These are phyloP conservation scores for Kwoniella pini DNA, from an alignment of 768 basidiomycete genomes.

Conservation along the genomic window DNA sequence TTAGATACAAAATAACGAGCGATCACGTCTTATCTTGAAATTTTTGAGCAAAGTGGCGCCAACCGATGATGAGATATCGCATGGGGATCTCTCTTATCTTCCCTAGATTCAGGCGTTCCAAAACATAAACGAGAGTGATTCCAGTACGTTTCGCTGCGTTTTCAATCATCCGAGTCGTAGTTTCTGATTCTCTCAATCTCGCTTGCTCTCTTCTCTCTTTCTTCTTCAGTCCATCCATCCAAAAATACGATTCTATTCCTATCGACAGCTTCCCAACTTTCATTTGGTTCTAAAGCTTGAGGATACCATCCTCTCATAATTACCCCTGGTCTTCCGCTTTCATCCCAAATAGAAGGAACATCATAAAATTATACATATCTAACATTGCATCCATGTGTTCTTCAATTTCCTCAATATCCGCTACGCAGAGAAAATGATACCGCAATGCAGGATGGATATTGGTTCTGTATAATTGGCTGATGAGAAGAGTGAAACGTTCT, in stretches of 20 bases:
- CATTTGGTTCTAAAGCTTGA: conserved; percentile 11
- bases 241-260: conserved; percentile 10
- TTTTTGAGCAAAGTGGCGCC: no score
- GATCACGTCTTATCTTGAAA: conserved; percentile 9
- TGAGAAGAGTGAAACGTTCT: conserved; percentile 11
- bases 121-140: no score
- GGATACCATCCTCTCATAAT: conserved; percentile 20
- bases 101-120: no score
- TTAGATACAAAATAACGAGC: conserved; percentile 2
- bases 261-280: conserved; percentile 15
- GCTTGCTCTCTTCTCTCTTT: background rate
- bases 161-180: conserved; percentile 6
- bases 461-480: conserved; percentile 10
- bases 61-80: no score
- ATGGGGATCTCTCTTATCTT: no score
- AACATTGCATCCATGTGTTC: conserved; percentile 16
- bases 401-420: conserved; percentile 18
- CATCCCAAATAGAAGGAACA: conserved; percentile 5
- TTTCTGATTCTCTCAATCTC: conserved; percentile 11
- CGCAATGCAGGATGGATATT: conserved; percentile 16
- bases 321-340: conserved; percentile 3
- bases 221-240: conserved; percentile 11
- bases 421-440: conserved; percentile 20
- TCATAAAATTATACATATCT: conserved; percentile 13
- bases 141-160: background rate